Conservation (phyloP, 495 filamentous ascomycete species). For the Trichodelitschia bisporula region DNA sequence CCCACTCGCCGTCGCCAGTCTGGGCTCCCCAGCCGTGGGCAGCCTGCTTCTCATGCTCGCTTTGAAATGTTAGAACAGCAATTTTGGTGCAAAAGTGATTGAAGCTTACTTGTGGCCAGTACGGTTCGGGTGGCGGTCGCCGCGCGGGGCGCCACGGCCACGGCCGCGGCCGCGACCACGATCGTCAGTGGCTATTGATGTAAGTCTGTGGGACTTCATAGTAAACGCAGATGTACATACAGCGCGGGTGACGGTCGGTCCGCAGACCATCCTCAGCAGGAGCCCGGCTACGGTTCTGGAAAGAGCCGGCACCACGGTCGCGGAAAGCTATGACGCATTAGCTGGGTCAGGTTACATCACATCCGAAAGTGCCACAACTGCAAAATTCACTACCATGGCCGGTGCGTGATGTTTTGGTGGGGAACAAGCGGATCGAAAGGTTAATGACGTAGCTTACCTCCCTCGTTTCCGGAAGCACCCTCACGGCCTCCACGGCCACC, state of each 20-base stretch:
- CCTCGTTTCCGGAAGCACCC: slow-evolving; percentile 46
- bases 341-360: no score
- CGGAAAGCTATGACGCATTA: slow-evolving; percentile 53
- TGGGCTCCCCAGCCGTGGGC: slow-evolving; percentile 71
- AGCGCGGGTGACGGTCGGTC: slow-evolving; percentile 21
- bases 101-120: slow-evolving; percentile 30
- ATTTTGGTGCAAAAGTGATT: background rate
- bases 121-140: slow-evolving; percentile 59
- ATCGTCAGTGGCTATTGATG: no score
- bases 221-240: no score
- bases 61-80: no score
- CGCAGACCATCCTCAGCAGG: slow-evolving; percentile 46
- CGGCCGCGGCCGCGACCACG: slow-evolving; percentile 29
- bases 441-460: slow-evolving; percentile 36
- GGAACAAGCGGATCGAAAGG: no score
- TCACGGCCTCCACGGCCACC: slow-evolving; percentile 29
- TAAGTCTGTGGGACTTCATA: no score
- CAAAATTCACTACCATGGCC: no score
- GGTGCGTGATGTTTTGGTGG: no score
- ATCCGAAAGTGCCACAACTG: no score
- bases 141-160: slow-evolving; percentile 21
- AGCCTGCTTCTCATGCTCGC: slow-evolving; percentile 83
- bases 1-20: slow-evolving; percentile 54
- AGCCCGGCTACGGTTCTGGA: slow-evolving; percentile 61
- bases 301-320: slow-evolving; percentile 62